These are phyloP conservation scores for Phalaenopsis aphrodite DNA, from an alignment of 106 monocot genomes.

Conservation along the genomic window DNA sequence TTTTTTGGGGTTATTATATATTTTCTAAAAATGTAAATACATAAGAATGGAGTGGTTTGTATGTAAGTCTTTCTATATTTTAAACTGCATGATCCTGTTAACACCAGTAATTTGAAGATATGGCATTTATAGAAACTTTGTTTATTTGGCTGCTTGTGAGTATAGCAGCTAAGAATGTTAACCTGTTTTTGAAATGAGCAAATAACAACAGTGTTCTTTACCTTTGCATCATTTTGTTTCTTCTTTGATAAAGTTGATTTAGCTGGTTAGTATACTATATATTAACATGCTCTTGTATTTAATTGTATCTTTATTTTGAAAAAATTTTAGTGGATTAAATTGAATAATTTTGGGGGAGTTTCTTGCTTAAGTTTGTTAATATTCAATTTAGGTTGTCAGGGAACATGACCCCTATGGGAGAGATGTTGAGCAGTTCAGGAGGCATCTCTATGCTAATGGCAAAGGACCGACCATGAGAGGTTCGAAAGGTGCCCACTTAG, in stretches of 20 bases:
- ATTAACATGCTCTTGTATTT: not conserved
- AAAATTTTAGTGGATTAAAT: not conserved
- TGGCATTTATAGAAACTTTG: no score
- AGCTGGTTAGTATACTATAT: not conserved
- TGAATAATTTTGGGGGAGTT: not conserved
- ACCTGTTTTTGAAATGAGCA: not conserved
- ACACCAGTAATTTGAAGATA: no score
- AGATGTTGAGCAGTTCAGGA: slow-evolving; percentile 86
- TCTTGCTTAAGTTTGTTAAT: not conserved
- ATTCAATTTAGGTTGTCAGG: slow-evolving; percentile 63
- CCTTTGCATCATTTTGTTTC: not conserved
- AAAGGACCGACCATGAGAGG: slow-evolving; percentile 66
- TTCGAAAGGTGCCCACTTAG: slow-evolving; percentile 66
- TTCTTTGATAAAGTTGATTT: not conserved
- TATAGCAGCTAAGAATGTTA: not conserved
- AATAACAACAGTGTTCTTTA: not conserved
- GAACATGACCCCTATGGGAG: slow-evolving; percentile 81
- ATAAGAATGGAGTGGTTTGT: no score
- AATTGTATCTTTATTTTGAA: not conserved
- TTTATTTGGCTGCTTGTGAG: no score
- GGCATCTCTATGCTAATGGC: slow-evolving; percentile 56
- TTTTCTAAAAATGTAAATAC: no score
- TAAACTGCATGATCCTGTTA: no score
- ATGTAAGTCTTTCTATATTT: no score
- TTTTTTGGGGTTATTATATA: no score